Evolutionary conservation across 176 grass and related monocot species (phyloP).

Genomic region (Chloris gayana): DNA sequence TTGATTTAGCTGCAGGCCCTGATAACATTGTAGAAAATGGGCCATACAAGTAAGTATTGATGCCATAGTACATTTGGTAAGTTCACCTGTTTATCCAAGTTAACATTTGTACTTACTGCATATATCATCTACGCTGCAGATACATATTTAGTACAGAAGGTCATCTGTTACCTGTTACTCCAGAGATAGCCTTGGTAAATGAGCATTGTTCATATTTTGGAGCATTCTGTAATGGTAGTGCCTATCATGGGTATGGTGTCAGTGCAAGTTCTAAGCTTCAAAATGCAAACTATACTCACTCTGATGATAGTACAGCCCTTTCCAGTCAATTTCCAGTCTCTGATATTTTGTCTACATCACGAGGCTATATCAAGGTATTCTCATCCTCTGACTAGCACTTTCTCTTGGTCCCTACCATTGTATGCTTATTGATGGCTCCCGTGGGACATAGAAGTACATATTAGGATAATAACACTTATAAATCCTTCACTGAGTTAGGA

Average conservation of each 20-base stretch:
- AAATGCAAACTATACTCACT: constrained; percentile 60
- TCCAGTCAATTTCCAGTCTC: constrained; percentile 38
- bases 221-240: constrained; percentile 74
- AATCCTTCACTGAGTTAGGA: not conserved
- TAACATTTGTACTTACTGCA: constrained; percentile 28
- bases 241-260: constrained; percentile 38
- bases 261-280: constrained; percentile 39
- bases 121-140: constrained; percentile 49
- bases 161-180: constrained; percentile 83
- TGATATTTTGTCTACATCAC: constrained; percentile 50
- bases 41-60: constrained; percentile 84
- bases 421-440: not conserved
- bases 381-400: constrained; percentile 13
- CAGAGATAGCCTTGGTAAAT: constrained; percentile 77
- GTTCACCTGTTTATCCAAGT: constrained; percentile 27
- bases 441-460: constrained; percentile 16
- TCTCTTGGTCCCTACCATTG: constrained; percentile 17
- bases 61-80: constrained; percentile 32
- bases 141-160: constrained; percentile 99
- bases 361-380: constrained; percentile 80
- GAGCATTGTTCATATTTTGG: constrained; percentile 90
- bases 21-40: constrained; percentile 98
- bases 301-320: constrained; percentile 32
- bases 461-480: not conserved
- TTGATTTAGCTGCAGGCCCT: constrained; percentile 87